These are phyloP conservation scores for Miscanthus lutarioriparius DNA, from an alignment of 176 grass and related monocot species.

Conservation along the genomic window DNA sequence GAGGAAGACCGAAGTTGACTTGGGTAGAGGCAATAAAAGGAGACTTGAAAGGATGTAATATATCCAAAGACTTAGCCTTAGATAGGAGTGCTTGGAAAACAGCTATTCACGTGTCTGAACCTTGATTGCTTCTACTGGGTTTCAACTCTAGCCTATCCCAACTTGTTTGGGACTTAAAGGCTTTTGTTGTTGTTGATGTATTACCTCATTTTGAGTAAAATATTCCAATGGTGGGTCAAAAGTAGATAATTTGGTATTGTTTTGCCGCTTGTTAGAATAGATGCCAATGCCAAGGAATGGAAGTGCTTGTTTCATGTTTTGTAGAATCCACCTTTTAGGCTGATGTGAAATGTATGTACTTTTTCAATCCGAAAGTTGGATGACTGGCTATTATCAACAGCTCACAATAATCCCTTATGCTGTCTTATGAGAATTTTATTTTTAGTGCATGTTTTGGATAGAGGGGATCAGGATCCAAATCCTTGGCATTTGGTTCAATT, in stretches of 20 bases:
- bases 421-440: background rate
- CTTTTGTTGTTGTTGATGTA: too few relatives aligned
- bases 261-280: slow-evolving; percentile 9
- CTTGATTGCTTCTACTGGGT: too few relatives aligned
- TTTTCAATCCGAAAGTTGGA: background rate
- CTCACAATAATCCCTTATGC: background rate
- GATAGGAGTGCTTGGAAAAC: too few relatives aligned
- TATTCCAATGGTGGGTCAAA: background rate
- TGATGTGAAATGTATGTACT: background rate
- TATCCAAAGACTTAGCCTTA: too few relatives aligned
- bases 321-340: background rate
- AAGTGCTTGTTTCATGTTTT: background rate
- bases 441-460: background rate
- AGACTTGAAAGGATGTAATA: too few relatives aligned
- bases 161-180: too few relatives aligned
- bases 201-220: background rate
- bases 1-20: too few relatives aligned
- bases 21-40: too few relatives aligned
- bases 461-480: background rate
- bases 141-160: too few relatives aligned
- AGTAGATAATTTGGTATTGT: background rate
- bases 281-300: background rate
- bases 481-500: background rate
- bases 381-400: background rate
- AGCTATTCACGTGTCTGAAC: too few relatives aligned